Conservation (phyloP, 1,139 yeast species). For the Suhomyces ambrosiae region DNA sequence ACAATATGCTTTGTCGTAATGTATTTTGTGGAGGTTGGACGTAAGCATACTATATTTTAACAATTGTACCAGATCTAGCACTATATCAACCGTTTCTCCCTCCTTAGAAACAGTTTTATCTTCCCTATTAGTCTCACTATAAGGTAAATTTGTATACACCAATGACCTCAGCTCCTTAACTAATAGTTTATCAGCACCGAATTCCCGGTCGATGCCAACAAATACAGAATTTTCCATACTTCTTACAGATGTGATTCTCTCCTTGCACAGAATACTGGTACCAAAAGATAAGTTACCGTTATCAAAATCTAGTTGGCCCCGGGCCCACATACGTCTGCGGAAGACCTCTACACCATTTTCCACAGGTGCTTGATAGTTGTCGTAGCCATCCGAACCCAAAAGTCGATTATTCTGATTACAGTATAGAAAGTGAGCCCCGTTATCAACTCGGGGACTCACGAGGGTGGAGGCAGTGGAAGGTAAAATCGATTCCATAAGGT, state of each 20-base stretch:
- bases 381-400: slow-evolving; percentile 78
- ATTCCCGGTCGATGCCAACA: slow-evolving; percentile 47
- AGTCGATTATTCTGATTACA: slow-evolving; percentile 52
- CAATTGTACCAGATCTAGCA: slow-evolving; percentile 21
- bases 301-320: slow-evolving; percentile 58
- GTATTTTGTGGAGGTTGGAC: slow-evolving; percentile 82
- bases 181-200: slow-evolving; percentile 16
- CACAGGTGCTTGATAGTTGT: slow-evolving; percentile 72
- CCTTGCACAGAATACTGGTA: slow-evolving; percentile 38
- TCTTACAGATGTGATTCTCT: slow-evolving; percentile 41
- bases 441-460: slow-evolving; percentile 30
- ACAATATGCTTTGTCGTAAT: slow-evolving; percentile 63
- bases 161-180: slow-evolving; percentile 34
- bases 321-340: slow-evolving; percentile 78
- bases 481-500: slow-evolving; percentile 22
- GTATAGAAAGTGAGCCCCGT: slow-evolving; percentile 69
- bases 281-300: slow-evolving; percentile 1
- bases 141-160: slow-evolving; percentile 38
- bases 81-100: background rate
- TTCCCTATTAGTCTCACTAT: slow-evolving; percentile 3
- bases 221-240: slow-evolving; percentile 38
- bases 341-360: slow-evolving; percentile 31
- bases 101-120: background rate
- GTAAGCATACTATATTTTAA: slow-evolving; percentile 74
- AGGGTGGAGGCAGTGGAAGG: slow-evolving; percentile 6